These are phyloP conservation scores for Mallotus nudiflorus DNA, from an alignment of 345 rosid genomes.

Conservation along the genomic window DNA sequence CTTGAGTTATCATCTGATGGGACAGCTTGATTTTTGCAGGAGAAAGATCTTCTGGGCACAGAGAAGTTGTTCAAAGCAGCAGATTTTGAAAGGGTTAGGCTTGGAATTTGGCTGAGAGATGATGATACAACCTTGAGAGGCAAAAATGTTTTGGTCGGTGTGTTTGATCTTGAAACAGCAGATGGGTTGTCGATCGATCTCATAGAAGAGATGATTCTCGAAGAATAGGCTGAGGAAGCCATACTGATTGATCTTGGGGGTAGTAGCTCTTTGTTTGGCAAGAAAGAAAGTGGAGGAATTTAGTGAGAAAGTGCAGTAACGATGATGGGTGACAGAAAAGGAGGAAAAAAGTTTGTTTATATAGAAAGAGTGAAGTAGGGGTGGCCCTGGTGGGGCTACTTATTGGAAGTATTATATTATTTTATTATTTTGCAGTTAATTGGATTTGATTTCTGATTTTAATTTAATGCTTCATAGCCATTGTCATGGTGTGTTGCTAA, in stretches of 20 bases:
- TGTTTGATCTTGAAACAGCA: slow-evolving; percentile 18
- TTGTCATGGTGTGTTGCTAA: no score
- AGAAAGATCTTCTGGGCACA: slow-evolving; percentile 35
- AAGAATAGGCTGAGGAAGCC: slow-evolving; percentile 39
- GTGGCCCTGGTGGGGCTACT: no score
- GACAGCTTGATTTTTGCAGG: slow-evolving; percentile 48
- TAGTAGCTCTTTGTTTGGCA: neutral
- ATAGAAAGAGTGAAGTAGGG: neutral
- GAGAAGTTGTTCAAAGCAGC: slow-evolving; percentile 9
- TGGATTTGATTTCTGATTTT: no score
- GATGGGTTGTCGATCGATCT: slow-evolving; percentile 16
- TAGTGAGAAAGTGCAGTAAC: neutral
- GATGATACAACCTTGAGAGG: slow-evolving; percentile 18
- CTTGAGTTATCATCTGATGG: slow-evolving; percentile 26
- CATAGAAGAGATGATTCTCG: slow-evolving; percentile 26
- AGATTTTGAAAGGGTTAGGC: neutral
- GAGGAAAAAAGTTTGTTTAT: neutral
- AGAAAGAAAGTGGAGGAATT: neutral
- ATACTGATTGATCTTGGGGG: slow-evolving; percentile 22
- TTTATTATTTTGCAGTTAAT: no score
- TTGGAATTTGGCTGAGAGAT: neutral
- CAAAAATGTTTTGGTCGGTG: slow-evolving; percentile 9
- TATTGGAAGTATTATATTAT: no score
- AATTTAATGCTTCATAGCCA: no score
- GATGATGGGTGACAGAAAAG: neutral